Conservation (phyloP, 108 stramenopile genomes). For the Nannochloropsis gaditana region DNA sequence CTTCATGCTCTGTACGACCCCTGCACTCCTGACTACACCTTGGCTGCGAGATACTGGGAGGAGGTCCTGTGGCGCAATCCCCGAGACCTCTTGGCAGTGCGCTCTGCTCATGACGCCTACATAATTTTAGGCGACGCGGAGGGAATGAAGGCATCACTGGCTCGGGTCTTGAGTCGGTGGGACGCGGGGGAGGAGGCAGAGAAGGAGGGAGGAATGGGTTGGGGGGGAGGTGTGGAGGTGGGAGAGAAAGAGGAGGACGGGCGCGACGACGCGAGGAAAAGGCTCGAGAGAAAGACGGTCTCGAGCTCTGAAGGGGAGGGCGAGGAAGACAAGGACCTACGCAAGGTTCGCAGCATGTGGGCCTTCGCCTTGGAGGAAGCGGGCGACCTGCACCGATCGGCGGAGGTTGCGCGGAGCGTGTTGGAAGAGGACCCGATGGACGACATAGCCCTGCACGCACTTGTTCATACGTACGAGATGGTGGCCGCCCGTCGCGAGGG, state of each 20-base stretch:
- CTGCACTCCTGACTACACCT: background rate
- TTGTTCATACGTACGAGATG: background rate
- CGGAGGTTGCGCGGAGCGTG: background rate
- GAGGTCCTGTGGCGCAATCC: background rate
- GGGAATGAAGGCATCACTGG: background rate
- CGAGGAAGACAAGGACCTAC: background rate
- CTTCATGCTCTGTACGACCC: background rate
- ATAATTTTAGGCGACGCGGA: background rate
- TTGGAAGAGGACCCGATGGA: background rate
- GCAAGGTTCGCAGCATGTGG: slow-evolving; percentile 16
- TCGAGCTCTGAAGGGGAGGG: background rate
- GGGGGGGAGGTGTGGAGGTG: background rate
- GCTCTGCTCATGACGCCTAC: background rate
- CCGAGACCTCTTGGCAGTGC: background rate
- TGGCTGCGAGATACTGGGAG: background rate
- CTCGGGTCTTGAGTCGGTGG: background rate
- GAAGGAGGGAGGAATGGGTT: background rate
- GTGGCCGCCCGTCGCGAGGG: background rate
- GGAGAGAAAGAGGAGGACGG: slow-evolving; percentile 11
- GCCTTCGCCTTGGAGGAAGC: background rate
- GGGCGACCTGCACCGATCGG: background rate
- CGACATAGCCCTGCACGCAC: background rate
- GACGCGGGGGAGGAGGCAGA: background rate
- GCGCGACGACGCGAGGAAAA: background rate
- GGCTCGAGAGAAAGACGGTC: background rate